Evolutionary conservation across 192 early-diverging fungal species (phyloP), one percentile per base, ranked within the genome.

Genomic region (Coemansia sp.): DNA sequence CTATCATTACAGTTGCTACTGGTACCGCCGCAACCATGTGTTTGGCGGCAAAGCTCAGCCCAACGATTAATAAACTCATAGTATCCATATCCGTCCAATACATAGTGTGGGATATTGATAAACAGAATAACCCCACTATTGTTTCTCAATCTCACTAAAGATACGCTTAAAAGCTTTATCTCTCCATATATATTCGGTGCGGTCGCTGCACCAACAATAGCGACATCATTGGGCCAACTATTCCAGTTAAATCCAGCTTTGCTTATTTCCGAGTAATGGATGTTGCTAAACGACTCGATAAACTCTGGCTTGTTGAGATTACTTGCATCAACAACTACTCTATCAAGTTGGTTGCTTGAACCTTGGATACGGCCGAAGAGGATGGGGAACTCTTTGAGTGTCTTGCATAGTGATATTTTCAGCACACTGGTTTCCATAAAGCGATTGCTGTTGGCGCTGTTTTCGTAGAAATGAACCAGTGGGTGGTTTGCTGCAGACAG

Each of bases 81-180:
- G 54, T 61, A 73, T 6, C 70, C 70, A 4, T 66, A 36, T 1
- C 70, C 70, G 27, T 73, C 70, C 6, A 73, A 23, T 10, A 73
- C 36, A 51, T 56, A 60, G 37, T 72, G 69, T 18, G 69, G 69
- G 25, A 72, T 72, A 33, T 65, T 72, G 53, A 55, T 60, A 20
- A 72, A 63, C 28, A 70, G 23, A 24, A 70, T 46, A 19, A 63
- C 19, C 11, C 67, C 67, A 33, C 67, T 70, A 33, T 63, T 50
- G 20, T 40, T 29, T 3, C 18, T 45, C 15, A 70, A 40, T 11
- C 67, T 56, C 10, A 62, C 41, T 19, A 63, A 11, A 19, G 62
- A 60, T 3, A 70, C 47, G 15, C 25, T 57, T 4, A 63, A 45
- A 22, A 70, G 55, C 39, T 55, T 62, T 33, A 70, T 47, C 8